phyloP scores from a whole-genome alignment of 768 basidiomycete genomes.

The Suillus placidus region DNA sequence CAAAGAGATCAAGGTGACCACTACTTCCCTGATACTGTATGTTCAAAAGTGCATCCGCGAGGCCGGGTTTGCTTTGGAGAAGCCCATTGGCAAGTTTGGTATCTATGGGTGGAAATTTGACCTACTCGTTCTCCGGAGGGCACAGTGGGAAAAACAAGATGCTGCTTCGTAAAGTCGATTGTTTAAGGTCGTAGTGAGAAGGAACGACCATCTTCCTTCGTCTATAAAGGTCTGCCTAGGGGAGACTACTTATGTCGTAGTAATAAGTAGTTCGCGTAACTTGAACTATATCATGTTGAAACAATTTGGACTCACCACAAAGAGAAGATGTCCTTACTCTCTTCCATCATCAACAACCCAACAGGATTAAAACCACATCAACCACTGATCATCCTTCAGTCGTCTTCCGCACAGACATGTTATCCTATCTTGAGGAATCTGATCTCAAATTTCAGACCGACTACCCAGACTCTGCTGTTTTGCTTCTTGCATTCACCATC shows the following conservation, averaged over 20 bases:
- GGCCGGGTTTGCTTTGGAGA: conserved; percentile 52
- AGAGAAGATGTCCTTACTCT: conserved; percentile 29
- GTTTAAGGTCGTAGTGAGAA: neutral
- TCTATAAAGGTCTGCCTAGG: neutral
- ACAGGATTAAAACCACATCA: conserved; percentile 32
- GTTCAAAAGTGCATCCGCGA: conserved; percentile 45
- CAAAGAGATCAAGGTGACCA: conserved; percentile 46
- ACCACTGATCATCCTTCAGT: conserved; percentile 59
- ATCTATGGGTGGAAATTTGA: conserved; percentile 59
- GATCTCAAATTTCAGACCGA: conserved; percentile 32
- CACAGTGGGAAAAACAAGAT: conserved; percentile 44
- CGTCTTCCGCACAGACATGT: conserved; percentile 58
- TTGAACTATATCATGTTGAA: neutral
- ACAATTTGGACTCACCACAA: neutral
- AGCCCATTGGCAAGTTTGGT: conserved; percentile 50
- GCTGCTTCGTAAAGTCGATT: neutral
- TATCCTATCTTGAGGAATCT: conserved; percentile 57
- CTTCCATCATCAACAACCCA: conserved; percentile 31
- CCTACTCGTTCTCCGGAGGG: conserved; percentile 45
- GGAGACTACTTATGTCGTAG: neutral
- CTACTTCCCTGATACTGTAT: conserved; percentile 57
- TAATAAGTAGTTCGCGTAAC: neutral
- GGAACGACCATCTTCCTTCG: neutral
- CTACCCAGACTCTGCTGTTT: conserved; percentile 47
- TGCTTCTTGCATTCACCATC: conserved; percentile 60